These are phyloP conservation scores for Phialophora expanda DNA, from an alignment of 2,329 filamentous ascomycete genomes.

Conservation along the genomic window DNA sequence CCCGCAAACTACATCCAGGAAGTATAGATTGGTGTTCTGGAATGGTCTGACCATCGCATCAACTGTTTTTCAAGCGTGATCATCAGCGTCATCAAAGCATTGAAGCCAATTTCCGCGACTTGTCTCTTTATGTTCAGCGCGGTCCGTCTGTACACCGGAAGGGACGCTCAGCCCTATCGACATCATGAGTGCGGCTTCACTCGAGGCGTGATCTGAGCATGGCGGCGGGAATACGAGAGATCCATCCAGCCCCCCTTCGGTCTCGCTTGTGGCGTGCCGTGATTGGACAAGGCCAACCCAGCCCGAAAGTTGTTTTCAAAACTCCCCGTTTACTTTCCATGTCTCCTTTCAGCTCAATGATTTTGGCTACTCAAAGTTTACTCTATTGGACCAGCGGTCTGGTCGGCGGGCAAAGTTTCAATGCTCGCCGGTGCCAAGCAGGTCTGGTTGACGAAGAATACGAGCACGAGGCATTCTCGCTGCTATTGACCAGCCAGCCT, in stretches of 20 bases:
- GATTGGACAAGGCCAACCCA: not conserved
- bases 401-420: not conserved
- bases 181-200: not conserved
- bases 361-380: not conserved
- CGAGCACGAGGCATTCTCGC: not conserved
- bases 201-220: not conserved
- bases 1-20: conserved; percentile 91
- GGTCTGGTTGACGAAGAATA: not conserved
- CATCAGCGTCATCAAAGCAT: not conserved
- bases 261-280: not conserved
- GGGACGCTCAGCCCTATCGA: not conserved
- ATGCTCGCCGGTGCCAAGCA: not conserved
- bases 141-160: not conserved
- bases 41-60: not conserved
- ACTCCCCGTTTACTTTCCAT: not conserved
- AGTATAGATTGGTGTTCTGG: conserved; percentile 48
- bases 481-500: not conserved
- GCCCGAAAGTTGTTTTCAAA: conserved; percentile 2
- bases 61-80: not conserved
- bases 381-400: not conserved
- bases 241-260: not conserved
- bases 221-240: conserved; percentile 1
- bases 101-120: not conserved
- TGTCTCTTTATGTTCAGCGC: not conserved
- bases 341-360: not conserved